Base-by-base conservation (phyloP, 2,329 filamentous ascomycete genomes). In the Trichoderma citrinoviride region DNA sequence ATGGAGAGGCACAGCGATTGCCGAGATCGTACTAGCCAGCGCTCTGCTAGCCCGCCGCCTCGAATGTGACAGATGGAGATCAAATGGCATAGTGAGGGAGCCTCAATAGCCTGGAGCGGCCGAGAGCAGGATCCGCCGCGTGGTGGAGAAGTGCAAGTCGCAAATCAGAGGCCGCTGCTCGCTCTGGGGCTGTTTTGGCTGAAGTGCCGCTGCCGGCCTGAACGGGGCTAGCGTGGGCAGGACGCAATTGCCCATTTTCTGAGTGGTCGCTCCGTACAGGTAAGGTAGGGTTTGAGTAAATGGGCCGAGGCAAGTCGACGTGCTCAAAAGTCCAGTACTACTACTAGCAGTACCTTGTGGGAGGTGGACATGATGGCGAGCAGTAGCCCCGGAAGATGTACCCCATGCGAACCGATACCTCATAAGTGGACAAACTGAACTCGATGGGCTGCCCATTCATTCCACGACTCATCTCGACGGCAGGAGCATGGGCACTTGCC, bases 21-120 rank as follows among this genome's bases (percentile, higher is more conserved):
- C 58, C 58, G 58, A 62, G 58, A 62, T 62, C 58, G 58, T 62
- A 46, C 58, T 62, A 62, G 58, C 7, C n/a, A 62, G 19, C 23
- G 40, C 23, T 52, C 40, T 54, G 40, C 19, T 37, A 60, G 56
- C 44, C 33, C 25, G 19, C 17, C 25, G 25, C 41, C 25, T 46
- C 23, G 49, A 54, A 43, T 7, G 57, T 29, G 37, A 25, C 37
- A 53, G 40, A 62, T 53, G 49, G 17, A 46, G 49, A 46, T 25
- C 33, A 5, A 37, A 37, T 37, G 27, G 25, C 40, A 46, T 46
- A 21, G 40, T 29, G 33, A 53, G 40, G 46, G 49, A 62, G 58
- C 33, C 58, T 62, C 49, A 62, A 54, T 62, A 37, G 25, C 23
- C 25, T 46, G 17, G 40, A 62, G 58, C 46, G 58, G 58, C 58